These are phyloP conservation scores for Theileria annulata DNA, from an alignment of 169 alveolate species.

Conservation along the genomic window DNA sequence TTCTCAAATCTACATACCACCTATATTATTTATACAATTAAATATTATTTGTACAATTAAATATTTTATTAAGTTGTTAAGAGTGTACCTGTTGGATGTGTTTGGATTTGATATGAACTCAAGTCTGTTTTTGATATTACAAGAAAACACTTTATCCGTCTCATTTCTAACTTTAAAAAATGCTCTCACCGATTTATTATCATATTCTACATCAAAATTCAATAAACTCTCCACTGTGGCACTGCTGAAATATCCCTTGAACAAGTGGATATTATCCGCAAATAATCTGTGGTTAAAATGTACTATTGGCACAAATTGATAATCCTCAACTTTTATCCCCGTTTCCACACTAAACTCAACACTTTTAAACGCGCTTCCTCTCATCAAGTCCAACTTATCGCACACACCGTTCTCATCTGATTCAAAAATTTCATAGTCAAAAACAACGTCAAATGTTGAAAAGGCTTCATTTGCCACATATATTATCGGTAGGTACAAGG, in stretches of 20 bases:
- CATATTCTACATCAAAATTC: constrained; percentile 9
- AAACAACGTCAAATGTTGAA: neutral
- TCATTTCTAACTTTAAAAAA: constrained; percentile 19
- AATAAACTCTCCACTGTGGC: neutral
- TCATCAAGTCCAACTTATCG: neutral
- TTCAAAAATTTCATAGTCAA: neutral
- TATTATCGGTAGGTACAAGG: constrained; percentile 37
- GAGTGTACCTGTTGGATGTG: constrained; percentile 2
- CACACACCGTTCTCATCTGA: neutral
- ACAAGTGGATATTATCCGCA: neutral
- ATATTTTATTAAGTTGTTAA: neutral
- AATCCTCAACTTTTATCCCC: neutral
- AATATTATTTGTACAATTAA: too few relatives aligned
- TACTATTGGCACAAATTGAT: neutral
- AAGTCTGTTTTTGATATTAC: neutral
- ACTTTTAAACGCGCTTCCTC: neutral
- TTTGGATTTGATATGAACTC: constrained; percentile 27
- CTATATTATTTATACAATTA: too few relatives aligned
- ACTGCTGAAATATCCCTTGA: neutral
- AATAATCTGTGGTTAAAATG: neutral
- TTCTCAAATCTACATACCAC: too few relatives aligned
- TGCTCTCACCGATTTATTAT: constrained; percentile 21
- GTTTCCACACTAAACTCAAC: neutral
- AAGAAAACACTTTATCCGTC: constrained; percentile 22
- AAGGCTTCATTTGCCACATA: constrained; percentile 17